Evolutionary conservation across 2,329 filamentous ascomycete species (phyloP).

Genomic region (Diplocarpon mali): DNA sequence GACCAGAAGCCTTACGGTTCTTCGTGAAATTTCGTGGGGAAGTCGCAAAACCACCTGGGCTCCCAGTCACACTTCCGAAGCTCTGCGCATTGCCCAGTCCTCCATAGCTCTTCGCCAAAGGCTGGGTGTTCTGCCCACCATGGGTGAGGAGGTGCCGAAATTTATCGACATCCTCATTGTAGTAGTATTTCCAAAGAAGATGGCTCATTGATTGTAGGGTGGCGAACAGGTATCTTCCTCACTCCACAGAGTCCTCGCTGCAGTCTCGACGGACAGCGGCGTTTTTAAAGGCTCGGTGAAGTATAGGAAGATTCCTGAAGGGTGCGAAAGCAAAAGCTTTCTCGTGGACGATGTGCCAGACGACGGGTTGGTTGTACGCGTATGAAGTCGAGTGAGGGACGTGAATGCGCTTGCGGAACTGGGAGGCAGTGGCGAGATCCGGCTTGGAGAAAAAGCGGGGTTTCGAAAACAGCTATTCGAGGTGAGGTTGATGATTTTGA

Average conservation of each 20-base stretch:
- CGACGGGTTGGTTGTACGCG: not conserved
- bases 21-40: conserved; percentile 41
- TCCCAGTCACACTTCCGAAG: conserved; percentile 30
- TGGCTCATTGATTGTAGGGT: conserved; percentile 70
- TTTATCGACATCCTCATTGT: conserved; percentile 93
- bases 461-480: too few species aligned
- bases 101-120: conserved; percentile 42
- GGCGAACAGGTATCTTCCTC: conserved; percentile 26
- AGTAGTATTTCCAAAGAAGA: conserved; percentile 91
- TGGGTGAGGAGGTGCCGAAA: conserved; percentile 83
- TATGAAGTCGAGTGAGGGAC: not conserved
- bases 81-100: conserved; percentile 30
- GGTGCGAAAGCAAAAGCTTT: conserved; percentile 2
- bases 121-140: conserved; percentile 44
- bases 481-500: too few species aligned
- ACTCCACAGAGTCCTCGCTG: conserved; percentile 51
- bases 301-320: conserved; percentile 32
- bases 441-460: too few species aligned
- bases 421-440: too few species aligned
- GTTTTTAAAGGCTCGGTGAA: conserved; percentile 70
- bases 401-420: not conserved
- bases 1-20: conserved; percentile 41
- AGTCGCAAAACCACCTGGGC: conserved; percentile 28
- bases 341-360: conserved; percentile 9
- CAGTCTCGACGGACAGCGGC: conserved; percentile 80